These are phyloP conservation scores for Aechmea fasciata DNA, from an alignment of 176 grass and related monocot genomes.

Conservation along the genomic window DNA sequence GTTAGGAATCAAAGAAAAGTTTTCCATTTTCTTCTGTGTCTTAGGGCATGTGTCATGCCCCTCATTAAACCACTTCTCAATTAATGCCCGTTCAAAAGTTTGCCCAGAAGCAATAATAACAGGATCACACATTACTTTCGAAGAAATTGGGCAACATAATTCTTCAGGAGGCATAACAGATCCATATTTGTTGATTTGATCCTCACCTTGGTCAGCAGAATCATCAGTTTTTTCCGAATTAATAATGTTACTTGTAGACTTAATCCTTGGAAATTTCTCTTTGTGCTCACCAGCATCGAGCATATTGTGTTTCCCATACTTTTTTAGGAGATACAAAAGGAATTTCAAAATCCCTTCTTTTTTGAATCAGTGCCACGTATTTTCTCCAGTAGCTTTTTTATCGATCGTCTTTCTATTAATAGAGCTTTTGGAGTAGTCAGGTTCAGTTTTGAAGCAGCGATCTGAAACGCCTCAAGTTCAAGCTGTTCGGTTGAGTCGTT, in stretches of 20 bases:
- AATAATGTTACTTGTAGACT: slow-evolving; percentile 14
- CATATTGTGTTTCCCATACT: slow-evolving; percentile 57
- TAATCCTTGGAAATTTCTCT: slow-evolving; percentile 18
- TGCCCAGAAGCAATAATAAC: slow-evolving; percentile 88
- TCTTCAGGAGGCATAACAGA: slow-evolving; percentile 46
- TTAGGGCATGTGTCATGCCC: slow-evolving; percentile 79
- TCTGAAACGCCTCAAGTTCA: slow-evolving; percentile 55
- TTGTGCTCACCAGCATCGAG: slow-evolving; percentile 28
- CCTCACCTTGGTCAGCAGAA: slow-evolving; percentile 19
- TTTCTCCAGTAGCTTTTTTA: slow-evolving; percentile 60
- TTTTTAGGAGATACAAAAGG: slow-evolving; percentile 57
- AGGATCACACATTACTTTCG: slow-evolving; percentile 75
- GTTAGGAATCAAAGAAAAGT: slow-evolving; percentile 73
- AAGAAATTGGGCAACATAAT: slow-evolving; percentile 87
- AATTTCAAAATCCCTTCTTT: slow-evolving; percentile 56
- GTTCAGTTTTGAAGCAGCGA: slow-evolving; percentile 63
- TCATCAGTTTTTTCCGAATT: slow-evolving; percentile 33
- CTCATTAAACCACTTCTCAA: slow-evolving; percentile 84
- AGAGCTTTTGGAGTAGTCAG: slow-evolving; percentile 71
- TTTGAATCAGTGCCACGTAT: slow-evolving; percentile 46
- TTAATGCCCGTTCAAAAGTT: slow-evolving; percentile 82
- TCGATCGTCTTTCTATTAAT: slow-evolving; percentile 79
- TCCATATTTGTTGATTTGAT: slow-evolving; percentile 29
- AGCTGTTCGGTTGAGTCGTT: slow-evolving; percentile 51
- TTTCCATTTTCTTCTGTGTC: slow-evolving; percentile 63